These are phyloP conservation scores for Angophora floribunda DNA, from an alignment of 345 rosid species.

Conservation along the genomic window DNA sequence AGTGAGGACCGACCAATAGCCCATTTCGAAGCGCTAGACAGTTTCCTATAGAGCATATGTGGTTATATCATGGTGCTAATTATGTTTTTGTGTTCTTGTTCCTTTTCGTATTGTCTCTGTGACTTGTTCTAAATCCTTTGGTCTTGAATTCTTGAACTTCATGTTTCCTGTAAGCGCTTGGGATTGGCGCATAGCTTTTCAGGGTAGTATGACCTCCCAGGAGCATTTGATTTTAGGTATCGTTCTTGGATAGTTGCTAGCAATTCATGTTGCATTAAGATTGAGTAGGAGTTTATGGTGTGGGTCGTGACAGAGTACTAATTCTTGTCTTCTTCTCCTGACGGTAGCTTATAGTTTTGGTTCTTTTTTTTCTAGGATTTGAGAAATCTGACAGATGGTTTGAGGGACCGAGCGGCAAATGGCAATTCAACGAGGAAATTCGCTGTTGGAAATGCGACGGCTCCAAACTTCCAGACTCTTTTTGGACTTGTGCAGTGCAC, in stretches of 20 bases:
- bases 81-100: background rate
- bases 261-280: background rate
- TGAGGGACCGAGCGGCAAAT: background rate
- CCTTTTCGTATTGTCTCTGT: background rate
- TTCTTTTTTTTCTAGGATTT: background rate
- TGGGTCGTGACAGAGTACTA: background rate
- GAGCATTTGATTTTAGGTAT: background rate
- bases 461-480: background rate
- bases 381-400: background rate
- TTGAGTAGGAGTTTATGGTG: background rate
- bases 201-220: background rate
- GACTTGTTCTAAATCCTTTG: no score
- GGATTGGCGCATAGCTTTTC: background rate
- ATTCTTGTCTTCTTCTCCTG: background rate
- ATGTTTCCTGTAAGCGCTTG: background rate
- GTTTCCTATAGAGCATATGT: no score
- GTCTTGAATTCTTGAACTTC: background rate
- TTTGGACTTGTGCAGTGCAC: background rate
- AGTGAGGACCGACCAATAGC: no score
- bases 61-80: background rate
- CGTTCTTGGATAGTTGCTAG: background rate
- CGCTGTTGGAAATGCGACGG: fast-evolving
- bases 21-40: no score
- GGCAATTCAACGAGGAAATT: background rate
- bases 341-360: background rate